Percentiles rank a stretch among this genome's conserved stretches.
phyloP scores from a whole-genome alignment of 371 early-diverging fungal species.

The Circinella umbellata region DNA sequence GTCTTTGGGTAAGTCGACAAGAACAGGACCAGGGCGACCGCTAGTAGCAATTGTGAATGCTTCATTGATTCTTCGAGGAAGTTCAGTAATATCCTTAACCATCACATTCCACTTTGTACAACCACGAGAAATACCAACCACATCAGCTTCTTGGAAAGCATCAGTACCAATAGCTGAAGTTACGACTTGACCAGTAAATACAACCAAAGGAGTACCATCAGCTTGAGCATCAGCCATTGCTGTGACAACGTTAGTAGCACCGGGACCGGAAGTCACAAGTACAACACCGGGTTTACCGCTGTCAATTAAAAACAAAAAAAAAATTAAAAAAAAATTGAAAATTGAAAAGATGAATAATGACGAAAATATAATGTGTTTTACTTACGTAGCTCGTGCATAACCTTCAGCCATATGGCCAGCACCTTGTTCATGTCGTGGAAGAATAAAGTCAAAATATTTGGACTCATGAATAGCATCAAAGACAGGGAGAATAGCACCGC shows the following conservation, averaged over 20 bases:
- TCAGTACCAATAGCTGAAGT: constrained; percentile 94
- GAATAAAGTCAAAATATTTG: constrained; percentile 91
- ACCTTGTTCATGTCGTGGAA: constrained; percentile 97
- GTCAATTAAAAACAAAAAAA: constrained; percentile 7
- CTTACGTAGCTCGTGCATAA: constrained; percentile 91
- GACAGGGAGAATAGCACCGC: constrained; percentile 96
- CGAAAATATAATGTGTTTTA: constrained; percentile 3
- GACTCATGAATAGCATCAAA: constrained; percentile 97
- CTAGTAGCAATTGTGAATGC: constrained; percentile 95
- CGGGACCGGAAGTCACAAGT: constrained; percentile 97
- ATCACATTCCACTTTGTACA: constrained; percentile 99
- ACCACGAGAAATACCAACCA: constrained; percentile 93
- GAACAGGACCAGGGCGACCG: constrained; percentile 97
- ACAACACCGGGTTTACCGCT: constrained; percentile 95
- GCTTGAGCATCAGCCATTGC: constrained; percentile 97
- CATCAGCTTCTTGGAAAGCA: constrained; percentile 98
- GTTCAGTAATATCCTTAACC: constrained; percentile 94
- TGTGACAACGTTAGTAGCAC: constrained; percentile 97
- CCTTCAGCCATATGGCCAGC: constrained; percentile 99
- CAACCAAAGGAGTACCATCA: constrained; percentile 95
- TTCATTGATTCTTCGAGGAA: constrained; percentile 96
- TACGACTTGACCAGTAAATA: constrained; percentile 94
- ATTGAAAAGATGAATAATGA: too few species aligned
- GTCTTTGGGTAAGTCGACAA: constrained; percentile 97
- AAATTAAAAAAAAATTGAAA: not conserved